These are phyloP conservation scores for Candida railenensis DNA, from an alignment of 805 yeast species.

Conservation along the genomic window DNA sequence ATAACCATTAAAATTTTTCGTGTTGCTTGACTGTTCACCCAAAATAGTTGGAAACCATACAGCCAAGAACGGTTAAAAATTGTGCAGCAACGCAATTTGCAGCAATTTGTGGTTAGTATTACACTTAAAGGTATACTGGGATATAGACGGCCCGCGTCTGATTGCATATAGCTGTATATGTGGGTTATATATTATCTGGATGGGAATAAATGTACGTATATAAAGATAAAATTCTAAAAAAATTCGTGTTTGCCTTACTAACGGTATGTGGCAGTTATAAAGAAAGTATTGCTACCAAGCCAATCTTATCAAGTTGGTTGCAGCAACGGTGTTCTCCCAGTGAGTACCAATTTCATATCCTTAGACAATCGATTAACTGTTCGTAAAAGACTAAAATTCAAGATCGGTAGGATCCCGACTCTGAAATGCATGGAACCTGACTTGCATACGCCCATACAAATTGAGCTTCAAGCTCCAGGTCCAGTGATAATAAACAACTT, in stretches of 20 bases:
- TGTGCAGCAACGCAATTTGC: not conserved
- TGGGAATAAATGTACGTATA: not conserved
- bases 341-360: not conserved
- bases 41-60: constrained; percentile 4
- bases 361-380: not conserved
- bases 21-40: not conserved
- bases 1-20: not conserved
- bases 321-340: not conserved
- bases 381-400: not conserved
- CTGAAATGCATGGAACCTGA: not conserved
- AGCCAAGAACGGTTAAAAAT: not conserved
- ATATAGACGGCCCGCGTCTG: no score
- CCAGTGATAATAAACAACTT: not conserved
- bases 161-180: not conserved
- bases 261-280: not conserved
- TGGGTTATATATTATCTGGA: not conserved
- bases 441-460: not conserved
- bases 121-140: not conserved
- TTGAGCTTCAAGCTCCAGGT: not conserved
- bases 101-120: not conserved
- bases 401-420: not conserved
- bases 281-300: not conserved
- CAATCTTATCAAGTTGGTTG: constrained; percentile 1
- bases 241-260: no score
- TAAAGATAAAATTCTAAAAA: not conserved